Evolutionary conservation across 2,329 filamentous ascomycete genomes (phyloP).

Genomic region (Dothidotthia symphoricarpi): DNA sequence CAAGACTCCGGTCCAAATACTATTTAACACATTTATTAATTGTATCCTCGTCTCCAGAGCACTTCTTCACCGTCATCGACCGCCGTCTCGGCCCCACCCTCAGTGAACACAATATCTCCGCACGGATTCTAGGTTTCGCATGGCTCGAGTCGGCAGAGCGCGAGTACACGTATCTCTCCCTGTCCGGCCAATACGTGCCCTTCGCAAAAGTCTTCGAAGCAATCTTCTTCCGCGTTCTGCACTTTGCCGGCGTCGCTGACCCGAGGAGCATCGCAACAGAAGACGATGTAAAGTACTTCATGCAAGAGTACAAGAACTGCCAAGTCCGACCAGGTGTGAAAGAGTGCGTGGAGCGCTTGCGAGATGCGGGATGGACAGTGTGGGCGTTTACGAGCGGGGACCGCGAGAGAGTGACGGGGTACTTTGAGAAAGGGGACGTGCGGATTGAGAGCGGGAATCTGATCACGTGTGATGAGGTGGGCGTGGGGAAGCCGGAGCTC

Average conservation of each 20-base stretch:
- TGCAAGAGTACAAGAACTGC: conserved; percentile 40
- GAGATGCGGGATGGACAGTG: conserved; percentile 50
- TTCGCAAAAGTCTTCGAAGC: conserved; percentile 47
- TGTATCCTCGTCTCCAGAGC: too few species aligned
- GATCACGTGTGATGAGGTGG: conserved; percentile 51
- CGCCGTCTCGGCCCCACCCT: conserved; percentile 46
- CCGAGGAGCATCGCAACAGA: conserved; percentile 46
- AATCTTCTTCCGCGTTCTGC: conserved; percentile 52
- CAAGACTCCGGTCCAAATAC: too few species aligned
- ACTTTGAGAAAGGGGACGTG: conserved; percentile 52
- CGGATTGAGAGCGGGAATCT: conserved; percentile 54
- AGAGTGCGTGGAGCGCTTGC: conserved; percentile 47
- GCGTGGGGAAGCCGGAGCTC: conserved; percentile 53
- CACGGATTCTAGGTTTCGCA: conserved; percentile 47
- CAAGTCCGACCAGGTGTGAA: conserved; percentile 41
- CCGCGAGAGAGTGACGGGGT: conserved; percentile 50
- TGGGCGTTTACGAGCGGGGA: conserved; percentile 58
- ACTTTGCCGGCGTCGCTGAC: conserved; percentile 46
- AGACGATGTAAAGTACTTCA: conserved; percentile 44
- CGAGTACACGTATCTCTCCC: conserved; percentile 52
- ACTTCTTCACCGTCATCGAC: conserved; percentile 46
- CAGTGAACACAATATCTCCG: conserved; percentile 40
- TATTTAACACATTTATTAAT: too few species aligned
- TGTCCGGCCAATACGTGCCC: conserved; percentile 46
- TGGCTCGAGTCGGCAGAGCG: conserved; percentile 52